Percentiles rank a stretch among this genome's conserved stretches.
Conservation (phyloP, 164 flowering plant species). For the Umbilicus rupestris region DNA sequence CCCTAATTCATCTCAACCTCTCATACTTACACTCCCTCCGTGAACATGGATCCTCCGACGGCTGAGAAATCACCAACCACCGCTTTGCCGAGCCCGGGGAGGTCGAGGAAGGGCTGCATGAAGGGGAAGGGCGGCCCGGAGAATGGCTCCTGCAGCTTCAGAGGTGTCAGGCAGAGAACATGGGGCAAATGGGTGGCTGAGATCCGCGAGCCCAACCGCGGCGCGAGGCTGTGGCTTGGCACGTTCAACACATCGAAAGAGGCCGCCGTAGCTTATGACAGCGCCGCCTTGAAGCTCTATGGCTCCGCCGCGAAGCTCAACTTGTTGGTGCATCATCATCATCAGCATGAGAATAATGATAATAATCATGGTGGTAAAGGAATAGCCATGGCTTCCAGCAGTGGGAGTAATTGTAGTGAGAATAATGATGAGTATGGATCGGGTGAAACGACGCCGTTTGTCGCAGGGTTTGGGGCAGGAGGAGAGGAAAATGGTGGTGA, state of each 20-base stretch:
- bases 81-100: constrained; percentile 2
- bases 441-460: neutral
- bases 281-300: constrained; percentile 37
- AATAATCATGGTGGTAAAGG: neutral
- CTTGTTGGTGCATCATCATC: constrained; percentile 15
- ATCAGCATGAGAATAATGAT: neutral
- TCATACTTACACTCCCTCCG: neutral
- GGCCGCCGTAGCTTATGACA: constrained; percentile 52
- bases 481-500: constrained; percentile 2
- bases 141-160: constrained; percentile 34
- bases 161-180: constrained; percentile 53
- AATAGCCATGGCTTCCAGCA: neutral
- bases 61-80: neutral
- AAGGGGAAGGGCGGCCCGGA: constrained; percentile 64
- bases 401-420: neutral
- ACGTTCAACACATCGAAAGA: constrained; percentile 44
- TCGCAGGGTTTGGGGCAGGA: neutral
- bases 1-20: neutral
- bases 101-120: constrained; percentile 56
- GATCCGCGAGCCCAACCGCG: constrained; percentile 46
- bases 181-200: constrained; percentile 80
- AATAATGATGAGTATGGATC: neutral
- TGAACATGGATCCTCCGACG: neutral
- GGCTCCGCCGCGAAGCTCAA: constrained; percentile 39
- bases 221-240: constrained; percentile 51